Base-by-base conservation (phyloP, 495 filamentous ascomycete species). In the Penicillium malachiteum region DNA sequence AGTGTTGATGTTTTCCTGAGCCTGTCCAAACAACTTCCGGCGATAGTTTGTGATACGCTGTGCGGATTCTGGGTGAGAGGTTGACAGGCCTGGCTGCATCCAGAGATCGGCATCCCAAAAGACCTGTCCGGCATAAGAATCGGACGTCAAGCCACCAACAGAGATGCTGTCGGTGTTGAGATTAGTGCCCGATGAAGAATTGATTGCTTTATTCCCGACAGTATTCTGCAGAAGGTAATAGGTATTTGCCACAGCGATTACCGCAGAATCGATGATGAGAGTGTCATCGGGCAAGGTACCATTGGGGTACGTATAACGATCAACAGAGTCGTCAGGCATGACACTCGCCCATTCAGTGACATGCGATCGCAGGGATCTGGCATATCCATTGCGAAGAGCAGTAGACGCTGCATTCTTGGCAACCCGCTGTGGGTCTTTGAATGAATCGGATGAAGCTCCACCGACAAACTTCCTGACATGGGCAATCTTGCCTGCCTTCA, bases 141-240 rank as follows among this genome's bases (percentile, higher is more conserved):
- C 82, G 6, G 82, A 84, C 1, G 79, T 81, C 40, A 87, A 64
- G 1, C 84, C 84, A 54, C 81, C 81, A 41, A 87, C 84, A 6
- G 78, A 70, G 43, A 87, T 84, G 51, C 84, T 86, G 66, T 84
- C 71, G 5, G 70, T 63, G 49, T 81, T 78, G 11, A 87, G 67
- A 2, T 78, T 77, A 0, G 74, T 69, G 31, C 66, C 65, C 3
- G 59, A 52, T 0, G 66, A 70, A 17, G 62, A 52, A 7, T 67
- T 70, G 37, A 81, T 68, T 3, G 77, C 77, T 58, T 85, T 84
- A 14, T 72, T 64, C 4, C 82, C 75, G 14, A 83, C 77, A 0
- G 82, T 87, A 51, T 89, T 88, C 55, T 89, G 85, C 16, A 92
- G 68, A 0, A 92, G 68, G 57, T 89, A 85, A 67, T 86, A 92